phyloP scores from a whole-genome alignment of 225 moss, liverwort and hornwort species.

The Straminergon stramineum region DNA sequence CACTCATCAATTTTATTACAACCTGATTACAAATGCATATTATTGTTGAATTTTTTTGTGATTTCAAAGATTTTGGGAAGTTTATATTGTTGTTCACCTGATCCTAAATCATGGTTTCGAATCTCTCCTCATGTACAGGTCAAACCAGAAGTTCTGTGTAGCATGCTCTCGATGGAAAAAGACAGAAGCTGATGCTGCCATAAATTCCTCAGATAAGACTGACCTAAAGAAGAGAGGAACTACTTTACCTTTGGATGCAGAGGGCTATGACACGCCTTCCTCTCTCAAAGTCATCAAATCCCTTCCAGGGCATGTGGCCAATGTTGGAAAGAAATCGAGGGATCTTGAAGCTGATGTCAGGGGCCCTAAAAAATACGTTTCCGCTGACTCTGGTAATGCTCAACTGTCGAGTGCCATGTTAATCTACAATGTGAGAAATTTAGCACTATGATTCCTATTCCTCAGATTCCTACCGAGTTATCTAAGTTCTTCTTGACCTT shows the following conservation, averaged over 20 bases:
- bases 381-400: background rate
- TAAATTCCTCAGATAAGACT: background rate
- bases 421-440: background rate
- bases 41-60: background rate
- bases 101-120: background rate
- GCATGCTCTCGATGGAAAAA: conserved; percentile 35
- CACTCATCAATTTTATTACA: background rate
- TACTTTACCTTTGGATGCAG: background rate
- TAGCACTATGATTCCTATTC: background rate
- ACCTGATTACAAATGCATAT: background rate
- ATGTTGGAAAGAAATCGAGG: conserved; percentile 4
- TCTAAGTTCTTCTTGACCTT: background rate
- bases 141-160: conserved; percentile 30
- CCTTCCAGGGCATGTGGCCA: conserved; percentile 4
- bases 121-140: background rate
- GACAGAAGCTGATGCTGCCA: background rate
- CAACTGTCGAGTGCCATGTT: background rate
- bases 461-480: background rate
- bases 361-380: conserved; percentile 7
- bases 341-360: conserved; percentile 12
- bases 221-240: background rate
- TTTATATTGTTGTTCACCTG: background rate
- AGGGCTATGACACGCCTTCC: background rate
- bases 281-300: conserved; percentile 18
- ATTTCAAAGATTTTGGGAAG: background rate